phyloP scores from a whole-genome alignment of 2,329 filamentous ascomycete species.

The Aspergillus glaucus region DNA sequence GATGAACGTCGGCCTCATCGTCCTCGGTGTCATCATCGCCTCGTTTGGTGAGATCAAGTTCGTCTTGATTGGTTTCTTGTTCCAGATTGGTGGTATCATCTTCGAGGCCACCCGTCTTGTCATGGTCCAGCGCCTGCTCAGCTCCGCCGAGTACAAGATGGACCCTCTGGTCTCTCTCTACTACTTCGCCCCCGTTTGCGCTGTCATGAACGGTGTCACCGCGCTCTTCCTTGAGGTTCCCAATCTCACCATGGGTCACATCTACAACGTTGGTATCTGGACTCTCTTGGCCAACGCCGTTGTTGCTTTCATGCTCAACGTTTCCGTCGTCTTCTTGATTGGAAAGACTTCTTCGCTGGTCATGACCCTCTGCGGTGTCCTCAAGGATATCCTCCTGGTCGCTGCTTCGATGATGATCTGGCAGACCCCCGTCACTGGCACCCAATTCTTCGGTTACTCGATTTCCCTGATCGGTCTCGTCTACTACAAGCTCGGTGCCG shows the following conservation, averaged over 20 bases:
- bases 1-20: slow-evolving; percentile 89
- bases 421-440: slow-evolving; percentile 61
- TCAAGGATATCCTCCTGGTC: slow-evolving; percentile 83
- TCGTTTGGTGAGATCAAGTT: slow-evolving; percentile 96
- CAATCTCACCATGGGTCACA: slow-evolving; percentile 58
- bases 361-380: slow-evolving; percentile 76
- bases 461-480: slow-evolving; percentile 61
- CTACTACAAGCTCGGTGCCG: slow-evolving; percentile 65
- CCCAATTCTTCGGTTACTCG: slow-evolving; percentile 72
- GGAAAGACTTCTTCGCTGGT: slow-evolving; percentile 82
- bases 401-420: slow-evolving; percentile 70
- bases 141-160: slow-evolving; percentile 75
- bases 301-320: slow-evolving; percentile 73
- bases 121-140: slow-evolving; percentile 79
- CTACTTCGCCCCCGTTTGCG: slow-evolving; percentile 83
- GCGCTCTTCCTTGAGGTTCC: slow-evolving; percentile 64
- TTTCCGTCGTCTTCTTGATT: slow-evolving; percentile 81
- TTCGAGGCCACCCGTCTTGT: slow-evolving; percentile 77
- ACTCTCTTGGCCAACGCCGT: slow-evolving; percentile 67
- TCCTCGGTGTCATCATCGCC: slow-evolving; percentile 88
- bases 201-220: slow-evolving; percentile 69
- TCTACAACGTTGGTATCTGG: slow-evolving; percentile 59
- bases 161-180: slow-evolving; percentile 81
- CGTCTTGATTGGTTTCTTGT: slow-evolving; percentile 56
- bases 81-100: slow-evolving; percentile 67